A percentile compares a stretch with the other conserved stretches of the same genome.
These are phyloP conservation scores for Lotmaria passim DNA, from an alignment of 208 protist species.

Conservation along the genomic window DNA sequence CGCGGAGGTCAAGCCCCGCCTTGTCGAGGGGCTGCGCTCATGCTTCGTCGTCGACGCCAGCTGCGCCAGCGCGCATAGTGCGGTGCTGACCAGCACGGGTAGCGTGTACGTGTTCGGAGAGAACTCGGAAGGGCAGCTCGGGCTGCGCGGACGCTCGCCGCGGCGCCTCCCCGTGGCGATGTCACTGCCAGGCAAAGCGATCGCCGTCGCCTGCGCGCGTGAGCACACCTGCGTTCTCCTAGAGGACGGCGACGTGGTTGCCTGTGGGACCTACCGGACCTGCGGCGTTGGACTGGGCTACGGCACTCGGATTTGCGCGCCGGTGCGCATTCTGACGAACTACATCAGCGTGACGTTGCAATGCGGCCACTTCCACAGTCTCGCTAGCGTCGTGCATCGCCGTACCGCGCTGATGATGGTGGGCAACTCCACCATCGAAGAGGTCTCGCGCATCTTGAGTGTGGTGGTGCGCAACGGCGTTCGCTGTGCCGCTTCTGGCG, in stretches of 20 bases:
- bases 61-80: slow-evolving; percentile 66
- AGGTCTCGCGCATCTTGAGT: slow-evolving; percentile 44
- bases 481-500: slow-evolving; percentile 44
- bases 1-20: slow-evolving; percentile 42
- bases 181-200: slow-evolving; percentile 47
- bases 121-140: slow-evolving; percentile 69
- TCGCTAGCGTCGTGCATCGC: slow-evolving; percentile 50
- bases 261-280: slow-evolving; percentile 53
- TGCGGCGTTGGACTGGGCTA: slow-evolving; percentile 54
- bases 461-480: slow-evolving; percentile 45
- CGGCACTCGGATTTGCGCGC: slow-evolving; percentile 38
- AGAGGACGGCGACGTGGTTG: slow-evolving; percentile 74
- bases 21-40: slow-evolving; percentile 50
- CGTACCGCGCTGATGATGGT: slow-evolving; percentile 43
- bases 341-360: slow-evolving; percentile 58
- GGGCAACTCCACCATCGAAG: slow-evolving; percentile 38
- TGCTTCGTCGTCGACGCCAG: slow-evolving; percentile 58
- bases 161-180: slow-evolving; percentile 39
- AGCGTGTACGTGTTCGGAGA: slow-evolving; percentile 77
- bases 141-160: slow-evolving; percentile 35
- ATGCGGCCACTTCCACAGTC: slow-evolving; percentile 44
- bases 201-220: slow-evolving; percentile 59
- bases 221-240: slow-evolving; percentile 74
- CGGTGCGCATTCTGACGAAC: slow-evolving; percentile 54
- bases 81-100: slow-evolving; percentile 62